These are phyloP conservation scores for Populus alba DNA, from an alignment of 345 rosid genomes.

Conservation along the genomic window DNA sequence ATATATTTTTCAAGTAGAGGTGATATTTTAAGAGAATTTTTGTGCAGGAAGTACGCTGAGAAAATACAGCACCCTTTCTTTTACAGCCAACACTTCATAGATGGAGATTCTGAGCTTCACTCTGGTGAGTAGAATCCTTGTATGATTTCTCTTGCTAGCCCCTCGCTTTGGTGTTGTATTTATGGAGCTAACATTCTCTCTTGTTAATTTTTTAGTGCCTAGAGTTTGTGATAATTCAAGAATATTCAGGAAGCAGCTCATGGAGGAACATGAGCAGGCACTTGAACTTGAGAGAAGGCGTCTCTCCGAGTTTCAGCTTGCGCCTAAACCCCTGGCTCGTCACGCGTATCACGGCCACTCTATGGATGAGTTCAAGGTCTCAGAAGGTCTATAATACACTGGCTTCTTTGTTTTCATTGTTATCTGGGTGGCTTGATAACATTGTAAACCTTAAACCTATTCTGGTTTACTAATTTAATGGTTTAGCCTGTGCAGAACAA, in stretches of 20 bases:
- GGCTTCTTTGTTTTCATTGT: background rate
- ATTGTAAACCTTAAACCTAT: background rate
- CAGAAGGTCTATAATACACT: slow-evolving; percentile 44
- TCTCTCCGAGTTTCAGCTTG: slow-evolving; percentile 36
- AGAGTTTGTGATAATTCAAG: slow-evolving; percentile 47
- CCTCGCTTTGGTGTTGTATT: background rate
- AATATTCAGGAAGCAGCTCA: slow-evolving; percentile 40
- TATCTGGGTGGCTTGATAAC: background rate
- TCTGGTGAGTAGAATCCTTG: slow-evolving; percentile 37
- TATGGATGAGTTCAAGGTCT: slow-evolving; percentile 41
- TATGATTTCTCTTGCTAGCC: background rate
- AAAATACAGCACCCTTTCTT: slow-evolving; percentile 49
- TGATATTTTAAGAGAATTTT: background rate
- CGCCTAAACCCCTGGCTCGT: slow-evolving; percentile 35
- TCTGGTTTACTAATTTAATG: background rate
- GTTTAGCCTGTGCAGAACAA: slow-evolving; percentile 42
- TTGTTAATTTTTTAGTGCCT: slow-evolving; percentile 32
- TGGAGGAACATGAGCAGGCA: slow-evolving; percentile 49
- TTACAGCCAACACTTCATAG: slow-evolving; percentile 42
- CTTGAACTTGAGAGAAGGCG: slow-evolving; percentile 48
- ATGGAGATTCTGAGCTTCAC: slow-evolving; percentile 62
- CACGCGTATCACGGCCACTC: slow-evolving; percentile 52
- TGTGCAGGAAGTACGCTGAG: slow-evolving; percentile 51
- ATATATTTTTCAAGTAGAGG: background rate
- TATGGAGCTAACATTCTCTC: background rate